phyloP scores from a whole-genome alignment of 495 filamentous ascomycete species.

The Aspergillus cavernicola region DNA sequence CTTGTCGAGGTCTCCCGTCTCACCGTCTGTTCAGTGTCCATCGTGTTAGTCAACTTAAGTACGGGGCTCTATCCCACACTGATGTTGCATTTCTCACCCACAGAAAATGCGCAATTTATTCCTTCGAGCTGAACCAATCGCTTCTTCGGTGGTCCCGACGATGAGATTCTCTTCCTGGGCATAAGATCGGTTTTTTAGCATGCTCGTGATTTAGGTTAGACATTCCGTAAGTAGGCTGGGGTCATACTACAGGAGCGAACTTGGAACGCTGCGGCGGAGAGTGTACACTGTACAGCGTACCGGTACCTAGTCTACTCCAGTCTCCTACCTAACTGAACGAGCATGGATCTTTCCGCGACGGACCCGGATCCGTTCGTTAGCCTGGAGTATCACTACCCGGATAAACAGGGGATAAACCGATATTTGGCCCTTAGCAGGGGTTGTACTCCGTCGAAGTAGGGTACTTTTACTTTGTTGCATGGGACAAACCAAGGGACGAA shows the following conservation, averaged over 20 bases:
- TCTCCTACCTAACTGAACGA: too few species aligned
- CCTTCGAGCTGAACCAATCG: conserved; percentile 1
- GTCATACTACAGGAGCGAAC: too few species aligned
- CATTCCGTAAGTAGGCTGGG: not conserved
- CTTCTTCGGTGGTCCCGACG: not conserved
- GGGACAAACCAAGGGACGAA: too few species aligned
- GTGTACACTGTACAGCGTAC: too few species aligned
- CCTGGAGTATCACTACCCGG: not conserved
- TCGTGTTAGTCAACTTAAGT: not conserved
- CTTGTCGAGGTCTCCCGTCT: not conserved
- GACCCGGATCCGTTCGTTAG: not conserved
- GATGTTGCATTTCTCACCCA: not conserved
- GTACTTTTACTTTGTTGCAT: too few species aligned
- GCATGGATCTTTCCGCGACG: not conserved
- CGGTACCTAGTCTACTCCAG: too few species aligned
- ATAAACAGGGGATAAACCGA: too few species aligned
- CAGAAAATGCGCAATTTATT: not conserved
- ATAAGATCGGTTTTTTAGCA: not conserved
- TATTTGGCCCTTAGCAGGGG: too few species aligned
- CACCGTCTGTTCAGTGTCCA: conserved; percentile 1
- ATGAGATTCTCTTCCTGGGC: not conserved
- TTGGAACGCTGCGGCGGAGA: too few species aligned
- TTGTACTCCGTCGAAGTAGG: too few species aligned
- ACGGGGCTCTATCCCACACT: not conserved
- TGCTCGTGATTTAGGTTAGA: not conserved